Percentiles rank a stretch among this genome's conserved stretches.
These are phyloP conservation scores for Fusarium globosum DNA, from an alignment of 2,329 filamentous ascomycete species.

Conservation along the genomic window DNA sequence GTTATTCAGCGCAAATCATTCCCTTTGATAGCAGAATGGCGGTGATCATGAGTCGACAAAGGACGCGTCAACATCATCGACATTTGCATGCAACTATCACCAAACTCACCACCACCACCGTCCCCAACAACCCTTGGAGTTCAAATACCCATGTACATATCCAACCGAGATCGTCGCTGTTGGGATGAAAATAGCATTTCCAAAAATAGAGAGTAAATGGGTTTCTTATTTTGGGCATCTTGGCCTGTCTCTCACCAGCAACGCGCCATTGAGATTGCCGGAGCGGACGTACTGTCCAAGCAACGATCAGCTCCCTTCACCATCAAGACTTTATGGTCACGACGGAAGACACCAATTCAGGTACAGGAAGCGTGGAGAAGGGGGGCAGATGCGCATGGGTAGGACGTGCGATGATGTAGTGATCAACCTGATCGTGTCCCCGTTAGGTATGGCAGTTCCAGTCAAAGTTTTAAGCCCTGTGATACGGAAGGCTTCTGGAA, in stretches of 20 bases:
- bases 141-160: background rate
- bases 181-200: constrained; percentile 35
- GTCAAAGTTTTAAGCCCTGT: constrained; percentile 29
- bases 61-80: constrained; percentile 10
- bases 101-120: background rate
- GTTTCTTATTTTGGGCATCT: constrained; percentile 20
- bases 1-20: background rate
- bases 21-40: background rate
- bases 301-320: constrained; percentile 37
- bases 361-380: constrained; percentile 28
- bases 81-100: constrained; percentile 10
- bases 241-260: constrained; percentile 18
- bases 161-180: constrained; percentile 19
- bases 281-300: constrained; percentile 26
- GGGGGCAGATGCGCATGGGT: constrained; percentile 37
- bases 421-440: constrained; percentile 35
- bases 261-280: constrained; percentile 30
- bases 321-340: constrained; percentile 18
- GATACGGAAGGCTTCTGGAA: constrained; percentile 33
- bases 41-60: constrained; percentile 5
- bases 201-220: constrained; percentile 31
- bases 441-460: constrained; percentile 36
- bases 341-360: constrained; percentile 17
- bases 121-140: constrained; percentile 1
- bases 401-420: constrained; percentile 40